Evolutionary conservation across 805 yeast species (phyloP).

Genomic region (Wickerhamomyces silvicola): DNA sequence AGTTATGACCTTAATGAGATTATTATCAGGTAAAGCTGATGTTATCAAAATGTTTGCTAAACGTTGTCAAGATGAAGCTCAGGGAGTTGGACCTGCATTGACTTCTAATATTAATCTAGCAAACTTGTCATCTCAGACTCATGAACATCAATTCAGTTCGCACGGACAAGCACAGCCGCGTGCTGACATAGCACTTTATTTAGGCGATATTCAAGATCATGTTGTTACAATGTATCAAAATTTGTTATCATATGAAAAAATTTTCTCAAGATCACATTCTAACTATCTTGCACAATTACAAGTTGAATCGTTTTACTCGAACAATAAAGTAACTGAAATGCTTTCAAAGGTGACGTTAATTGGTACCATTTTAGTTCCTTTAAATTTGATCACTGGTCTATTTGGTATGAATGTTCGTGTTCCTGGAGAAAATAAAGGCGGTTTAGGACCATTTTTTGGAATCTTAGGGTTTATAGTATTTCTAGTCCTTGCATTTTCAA

Average conservation of each 20-base stretch:
- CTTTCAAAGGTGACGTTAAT: constrained; percentile 82
- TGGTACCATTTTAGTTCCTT: constrained; percentile 86
- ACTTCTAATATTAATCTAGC: constrained; percentile 34
- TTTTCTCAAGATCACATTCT: constrained; percentile 84
- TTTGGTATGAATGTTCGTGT: constrained; percentile 94
- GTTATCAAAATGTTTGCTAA: constrained; percentile 95
- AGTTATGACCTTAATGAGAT: constrained; percentile 87
- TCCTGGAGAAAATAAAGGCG: constrained; percentile 55
- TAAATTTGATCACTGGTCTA: constrained; percentile 83
- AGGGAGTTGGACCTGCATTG: constrained; percentile 35
- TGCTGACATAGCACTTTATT: constrained; percentile 83
- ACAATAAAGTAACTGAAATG: constrained; percentile 79
- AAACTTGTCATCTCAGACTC: constrained; percentile 19
- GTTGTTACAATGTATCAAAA: constrained; percentile 94
- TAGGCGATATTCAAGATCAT: constrained; percentile 97
- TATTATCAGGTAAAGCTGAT: constrained; percentile 90
- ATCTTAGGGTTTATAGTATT: constrained; percentile 47
- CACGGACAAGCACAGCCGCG: constrained; percentile 53
- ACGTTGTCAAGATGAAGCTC: constrained; percentile 71
- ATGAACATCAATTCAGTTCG: constrained; percentile 7
- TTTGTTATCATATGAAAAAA: constrained; percentile 83
- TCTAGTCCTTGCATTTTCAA: constrained; percentile 32
- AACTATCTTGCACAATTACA: constrained; percentile 91
- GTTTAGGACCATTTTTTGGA: constrained; percentile 62
- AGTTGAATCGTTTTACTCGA: constrained; percentile 84